Conservation (phyloP, 2,329 filamentous ascomycete species). For the Zymoseptoria crescenta region DNA sequence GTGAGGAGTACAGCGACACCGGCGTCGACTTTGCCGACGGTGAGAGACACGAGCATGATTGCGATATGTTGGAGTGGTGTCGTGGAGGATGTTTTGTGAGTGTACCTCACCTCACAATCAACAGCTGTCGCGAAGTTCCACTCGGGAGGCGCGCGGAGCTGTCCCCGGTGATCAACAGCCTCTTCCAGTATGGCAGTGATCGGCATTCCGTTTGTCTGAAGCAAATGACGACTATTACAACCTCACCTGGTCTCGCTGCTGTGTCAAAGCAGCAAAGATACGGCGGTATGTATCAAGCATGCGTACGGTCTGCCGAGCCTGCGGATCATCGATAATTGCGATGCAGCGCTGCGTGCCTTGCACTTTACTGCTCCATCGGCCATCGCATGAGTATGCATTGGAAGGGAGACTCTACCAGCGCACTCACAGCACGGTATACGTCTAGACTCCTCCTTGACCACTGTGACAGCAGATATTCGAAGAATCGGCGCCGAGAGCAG, state of each 20-base stretch:
- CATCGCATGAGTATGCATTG: not conserved
- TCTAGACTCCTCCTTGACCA: not conserved
- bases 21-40: slow-evolving; percentile 97
- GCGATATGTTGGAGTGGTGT: not conserved
- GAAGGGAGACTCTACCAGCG: not conserved
- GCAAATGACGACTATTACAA: not conserved
- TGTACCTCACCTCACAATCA: not conserved
- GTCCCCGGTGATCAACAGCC: not conserved
- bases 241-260: not conserved
- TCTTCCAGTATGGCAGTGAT: not conserved
- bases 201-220: not conserved
- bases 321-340: not conserved
- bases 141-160: not conserved
- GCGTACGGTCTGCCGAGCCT: not conserved
- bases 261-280: not conserved
- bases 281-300: not conserved
- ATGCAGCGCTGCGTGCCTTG: too few relatives aligned
- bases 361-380: too few relatives aligned
- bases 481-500: not conserved
- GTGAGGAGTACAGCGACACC: slow-evolving; percentile 95
- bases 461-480: not conserved
- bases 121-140: not conserved
- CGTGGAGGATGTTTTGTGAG: not conserved
- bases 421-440: not conserved
- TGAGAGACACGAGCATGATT: slow-evolving; percentile 90